phyloP scores from a whole-genome alignment of 106 monocot genomes.

The Dendrobium chrysotoxum region DNA sequence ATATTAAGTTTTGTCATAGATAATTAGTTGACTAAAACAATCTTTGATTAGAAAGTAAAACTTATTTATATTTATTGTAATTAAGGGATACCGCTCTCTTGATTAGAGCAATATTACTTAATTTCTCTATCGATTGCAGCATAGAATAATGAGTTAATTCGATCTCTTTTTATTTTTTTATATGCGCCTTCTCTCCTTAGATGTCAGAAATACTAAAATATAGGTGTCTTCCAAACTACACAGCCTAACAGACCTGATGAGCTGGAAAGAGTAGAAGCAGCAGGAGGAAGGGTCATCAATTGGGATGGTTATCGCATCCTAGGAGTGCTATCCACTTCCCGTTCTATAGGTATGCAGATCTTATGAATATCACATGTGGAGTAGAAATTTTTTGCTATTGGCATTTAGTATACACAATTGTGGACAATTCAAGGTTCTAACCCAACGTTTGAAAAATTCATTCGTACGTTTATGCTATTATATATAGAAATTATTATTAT shows the following conservation, averaged over 20 bases:
- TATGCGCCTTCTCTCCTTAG: not conserved
- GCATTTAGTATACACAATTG: not conserved
- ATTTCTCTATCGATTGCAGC: not conserved
- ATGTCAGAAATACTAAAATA: not conserved
- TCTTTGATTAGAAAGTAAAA: no score
- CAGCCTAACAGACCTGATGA: slow-evolving; percentile 63
- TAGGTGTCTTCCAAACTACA: slow-evolving; percentile 1
- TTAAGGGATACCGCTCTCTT: not conserved
- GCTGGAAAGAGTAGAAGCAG: slow-evolving; percentile 48
- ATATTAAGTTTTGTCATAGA: no score
- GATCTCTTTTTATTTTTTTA: not conserved
- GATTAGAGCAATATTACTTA: not conserved
- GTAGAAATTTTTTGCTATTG: not conserved
- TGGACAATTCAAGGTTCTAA: not conserved
- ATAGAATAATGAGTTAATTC: not conserved
- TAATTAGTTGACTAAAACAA: no score
- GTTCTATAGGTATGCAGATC: slow-evolving; percentile 40
- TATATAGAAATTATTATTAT: not conserved
- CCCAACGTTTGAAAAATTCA: not conserved
- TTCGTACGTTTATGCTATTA: not conserved
- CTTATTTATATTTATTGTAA: no score
- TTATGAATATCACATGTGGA: not conserved
- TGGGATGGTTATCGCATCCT: slow-evolving; percentile 58
- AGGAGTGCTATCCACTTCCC: slow-evolving; percentile 52
- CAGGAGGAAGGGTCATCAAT: slow-evolving; percentile 52